phyloP scores from a whole-genome alignment of 2,329 filamentous ascomycete species.

The Aspergillus sp. region DNA sequence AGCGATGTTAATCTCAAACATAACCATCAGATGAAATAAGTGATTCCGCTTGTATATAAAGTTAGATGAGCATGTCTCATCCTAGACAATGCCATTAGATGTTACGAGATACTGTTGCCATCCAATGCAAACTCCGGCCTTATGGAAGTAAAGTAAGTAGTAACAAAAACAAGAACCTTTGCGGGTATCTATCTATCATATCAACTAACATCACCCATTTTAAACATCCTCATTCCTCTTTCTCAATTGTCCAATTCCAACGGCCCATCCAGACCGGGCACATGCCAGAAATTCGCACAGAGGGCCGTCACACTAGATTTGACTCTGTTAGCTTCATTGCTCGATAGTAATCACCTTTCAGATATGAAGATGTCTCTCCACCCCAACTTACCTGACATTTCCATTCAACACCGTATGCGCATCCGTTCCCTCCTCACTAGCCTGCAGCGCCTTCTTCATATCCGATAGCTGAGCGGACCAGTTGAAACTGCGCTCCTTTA shows the following conservation, averaged over 20 bases:
- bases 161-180: conserved; percentile 19
- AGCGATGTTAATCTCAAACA: not conserved
- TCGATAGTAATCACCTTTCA: too few species aligned
- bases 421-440: conserved; percentile 75
- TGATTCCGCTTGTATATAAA: not conserved
- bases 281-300: conserved; percentile 85
- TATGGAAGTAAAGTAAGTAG: not conserved
- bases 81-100: not conserved
- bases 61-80: not conserved
- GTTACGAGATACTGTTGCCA: not conserved
- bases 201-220: conserved; percentile 5
- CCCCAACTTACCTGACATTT: conserved; percentile 65
- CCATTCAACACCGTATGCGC: conserved; percentile 86
- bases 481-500: conserved; percentile 80
- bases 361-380: not conserved
- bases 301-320: conserved; percentile 74
- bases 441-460: conserved; percentile 78
- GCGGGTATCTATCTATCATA: conserved; percentile 25
- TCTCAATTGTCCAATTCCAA: conserved; percentile 55
- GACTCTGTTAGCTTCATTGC: too few species aligned
- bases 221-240: not conserved
- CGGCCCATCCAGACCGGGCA: conserved; percentile 63
- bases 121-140: not conserved
- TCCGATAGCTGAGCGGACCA: conserved; percentile 83
- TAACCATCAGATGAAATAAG: not conserved